Percentiles rank a stretch among this genome's conserved stretches.
These are phyloP conservation scores for Cyberlindnera veronae DNA, from an alignment of 805 yeast genomes.

Conservation along the genomic window DNA sequence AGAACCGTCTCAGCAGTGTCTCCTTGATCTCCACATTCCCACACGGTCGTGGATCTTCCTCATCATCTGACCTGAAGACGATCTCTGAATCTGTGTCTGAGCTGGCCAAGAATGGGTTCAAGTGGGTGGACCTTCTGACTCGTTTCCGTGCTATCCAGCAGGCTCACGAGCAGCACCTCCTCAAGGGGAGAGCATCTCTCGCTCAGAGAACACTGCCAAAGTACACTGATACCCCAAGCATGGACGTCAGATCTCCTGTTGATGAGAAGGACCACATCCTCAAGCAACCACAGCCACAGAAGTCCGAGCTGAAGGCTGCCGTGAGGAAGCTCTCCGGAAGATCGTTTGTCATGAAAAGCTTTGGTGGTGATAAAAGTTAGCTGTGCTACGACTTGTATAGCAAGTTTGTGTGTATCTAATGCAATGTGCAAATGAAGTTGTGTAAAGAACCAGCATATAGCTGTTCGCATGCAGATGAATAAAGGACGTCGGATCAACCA, in stretches of 20 bases:
- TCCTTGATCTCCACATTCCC: constrained; percentile 33
- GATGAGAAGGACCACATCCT: constrained; percentile 7
- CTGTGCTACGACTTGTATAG: background rate
- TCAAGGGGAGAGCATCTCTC: constrained; percentile 13
- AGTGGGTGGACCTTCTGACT: constrained; percentile 43
- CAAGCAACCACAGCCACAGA: constrained; percentile 7
- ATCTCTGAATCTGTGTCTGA: constrained; percentile 13
- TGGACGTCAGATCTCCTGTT: constrained; percentile 17
- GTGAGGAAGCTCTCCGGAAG: constrained; percentile 31
- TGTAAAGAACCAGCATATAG: no score
- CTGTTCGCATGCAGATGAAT: no score
- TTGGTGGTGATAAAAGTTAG: constrained; percentile 23
- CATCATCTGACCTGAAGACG: constrained; percentile 8
- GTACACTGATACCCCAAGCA: constrained; percentile 21
- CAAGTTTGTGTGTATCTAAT: background rate
- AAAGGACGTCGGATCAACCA: constrained; percentile 16
- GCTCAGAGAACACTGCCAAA: constrained; percentile 22
- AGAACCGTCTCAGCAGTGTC: constrained; percentile 59
- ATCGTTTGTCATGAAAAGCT: constrained; percentile 29
- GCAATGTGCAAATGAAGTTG: no score
- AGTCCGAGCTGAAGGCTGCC: constrained; percentile 19
- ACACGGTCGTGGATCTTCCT: constrained; percentile 2
- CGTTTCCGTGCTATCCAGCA: constrained; percentile 48
- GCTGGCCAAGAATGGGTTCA: constrained; percentile 26
- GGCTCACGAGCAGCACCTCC: constrained; percentile 31